Percentiles rank a stretch among this genome's conserved stretches.
phyloP scores from a whole-genome alignment of 352 stramenopile species.

The Pythium chondricola region DNA sequence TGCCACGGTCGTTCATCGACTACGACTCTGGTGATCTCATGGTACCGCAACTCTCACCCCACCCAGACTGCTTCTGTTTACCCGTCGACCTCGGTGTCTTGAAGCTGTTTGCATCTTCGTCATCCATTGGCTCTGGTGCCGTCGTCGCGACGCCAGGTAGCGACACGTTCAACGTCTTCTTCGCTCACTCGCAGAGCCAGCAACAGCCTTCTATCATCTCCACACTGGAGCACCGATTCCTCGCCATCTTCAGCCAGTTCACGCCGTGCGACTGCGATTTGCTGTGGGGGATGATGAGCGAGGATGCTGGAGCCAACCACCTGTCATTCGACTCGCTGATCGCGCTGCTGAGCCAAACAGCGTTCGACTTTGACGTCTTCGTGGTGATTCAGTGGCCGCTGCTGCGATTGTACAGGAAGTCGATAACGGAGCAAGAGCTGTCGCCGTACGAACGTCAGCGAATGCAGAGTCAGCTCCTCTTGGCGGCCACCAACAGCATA shows the following conservation, averaged over 20 bases:
- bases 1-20: slow-evolving; percentile 51
- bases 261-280: slow-evolving; percentile 72
- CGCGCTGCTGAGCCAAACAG: slow-evolving; percentile 47
- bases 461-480: no score
- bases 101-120: slow-evolving; percentile 29
- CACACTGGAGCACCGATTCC: slow-evolving; percentile 11
- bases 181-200: slow-evolving; percentile 13
- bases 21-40: slow-evolving; percentile 26
- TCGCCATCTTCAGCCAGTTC: slow-evolving; percentile 37
- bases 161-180: slow-evolving; percentile 76
- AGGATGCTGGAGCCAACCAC: slow-evolving; percentile 36
- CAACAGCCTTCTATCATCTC: slow-evolving; percentile 1
- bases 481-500: no score
- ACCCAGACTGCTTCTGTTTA: slow-evolving; percentile 78
- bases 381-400: slow-evolving; percentile 54
- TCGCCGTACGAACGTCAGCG: slow-evolving; percentile 25
- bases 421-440: neutral
- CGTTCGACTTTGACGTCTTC: slow-evolving; percentile 78
- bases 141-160: slow-evolving; percentile 31
- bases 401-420: slow-evolving; percentile 5
- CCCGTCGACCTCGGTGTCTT: slow-evolving; percentile 74
- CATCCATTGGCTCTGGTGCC: neutral
- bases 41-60: slow-evolving; percentile 68
- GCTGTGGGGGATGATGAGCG: slow-evolving; percentile 64
- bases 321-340: slow-evolving; percentile 46